A percentile compares a stretch with the other conserved stretches of the same genome.
These are phyloP conservation scores for Boletus vermiculosoides DNA, from an alignment of 768 basidiomycete species.

Conservation along the genomic window DNA sequence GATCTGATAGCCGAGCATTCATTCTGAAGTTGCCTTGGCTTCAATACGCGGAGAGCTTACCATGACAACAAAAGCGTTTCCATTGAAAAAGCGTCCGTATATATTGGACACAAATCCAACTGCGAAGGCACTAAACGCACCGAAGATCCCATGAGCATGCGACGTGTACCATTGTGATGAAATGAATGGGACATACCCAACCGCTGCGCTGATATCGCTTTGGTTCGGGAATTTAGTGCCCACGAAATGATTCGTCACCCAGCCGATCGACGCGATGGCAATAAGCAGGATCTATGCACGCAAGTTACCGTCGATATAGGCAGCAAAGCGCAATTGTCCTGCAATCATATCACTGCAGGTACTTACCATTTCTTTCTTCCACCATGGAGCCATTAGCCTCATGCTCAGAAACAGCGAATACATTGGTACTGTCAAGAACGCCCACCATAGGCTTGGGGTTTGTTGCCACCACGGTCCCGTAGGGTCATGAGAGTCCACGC, in stretches of 20 bases:
- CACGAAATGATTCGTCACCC: constrained; percentile 73
- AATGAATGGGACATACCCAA: constrained; percentile 46
- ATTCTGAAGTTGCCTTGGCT: neutral
- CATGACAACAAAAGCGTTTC: constrained; percentile 81
- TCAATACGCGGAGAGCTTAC: constrained; percentile 36
- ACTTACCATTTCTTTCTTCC: constrained; percentile 55
- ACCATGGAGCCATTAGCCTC: constrained; percentile 60
- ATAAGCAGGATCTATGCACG: constrained; percentile 48
- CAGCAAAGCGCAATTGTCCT: too few species aligned
- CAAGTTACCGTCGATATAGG: neutral
- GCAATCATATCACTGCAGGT: neutral
- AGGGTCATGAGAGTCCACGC: constrained; percentile 52
- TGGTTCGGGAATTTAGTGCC: constrained; percentile 59
- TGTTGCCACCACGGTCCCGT: constrained; percentile 70
- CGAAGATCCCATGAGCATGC: neutral
- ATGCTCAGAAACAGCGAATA: constrained; percentile 66
- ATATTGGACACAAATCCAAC: constrained; percentile 79
- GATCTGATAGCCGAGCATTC: constrained; percentile 37
- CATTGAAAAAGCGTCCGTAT: constrained; percentile 70
- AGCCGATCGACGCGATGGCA: constrained; percentile 63
- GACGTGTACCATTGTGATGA: neutral
- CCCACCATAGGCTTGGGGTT: constrained; percentile 72
- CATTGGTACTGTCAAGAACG: constrained; percentile 70
- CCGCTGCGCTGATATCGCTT: constrained; percentile 74
- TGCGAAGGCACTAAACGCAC: constrained; percentile 57